phyloP scores from a whole-genome alignment of 768 basidiomycete species.

The Suillus sp. region DNA sequence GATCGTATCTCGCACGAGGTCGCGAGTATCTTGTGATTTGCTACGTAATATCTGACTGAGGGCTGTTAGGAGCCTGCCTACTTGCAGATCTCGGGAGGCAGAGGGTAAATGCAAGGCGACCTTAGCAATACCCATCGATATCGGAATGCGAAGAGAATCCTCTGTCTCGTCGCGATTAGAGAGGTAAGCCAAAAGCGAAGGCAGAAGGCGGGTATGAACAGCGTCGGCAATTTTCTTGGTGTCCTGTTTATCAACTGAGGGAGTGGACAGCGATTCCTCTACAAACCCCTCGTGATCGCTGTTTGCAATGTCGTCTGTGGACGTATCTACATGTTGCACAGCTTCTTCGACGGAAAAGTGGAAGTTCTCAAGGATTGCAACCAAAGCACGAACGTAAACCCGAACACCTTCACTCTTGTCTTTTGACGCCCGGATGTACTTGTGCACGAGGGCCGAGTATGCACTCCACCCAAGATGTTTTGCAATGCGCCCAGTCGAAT shows the following conservation, averaged over 20 bases:
- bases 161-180: conserved; percentile 85
- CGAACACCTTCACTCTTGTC: conserved; percentile 74
- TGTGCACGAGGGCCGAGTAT: conserved; percentile 79
- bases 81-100: conserved; percentile 61
- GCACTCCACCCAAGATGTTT: conserved; percentile 79
- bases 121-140: conserved; percentile 83
- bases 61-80: conserved; percentile 76
- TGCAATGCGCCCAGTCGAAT: conserved; percentile 75
- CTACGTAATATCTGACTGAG: conserved; percentile 92
- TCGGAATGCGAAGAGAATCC: conserved; percentile 83
- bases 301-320: conserved; percentile 32
- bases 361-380: conserved; percentile 86
- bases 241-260: conserved; percentile 15
- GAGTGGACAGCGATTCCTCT: conserved; percentile 13
- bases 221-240: conserved; percentile 63
- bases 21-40: conserved; percentile 89
- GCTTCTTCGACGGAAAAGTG: conserved; percentile 81
- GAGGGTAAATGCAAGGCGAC: conserved; percentile 81
- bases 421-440: conserved; percentile 71
- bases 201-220: conserved; percentile 76
- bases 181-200: conserved; percentile 75
- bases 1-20: conserved; percentile 80
- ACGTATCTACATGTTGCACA: conserved; percentile 33
- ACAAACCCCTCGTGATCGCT: conserved; percentile 31
- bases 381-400: conserved; percentile 81